Base-by-base conservation (phyloP, 768 basidiomycete genomes). In the Porphyrellus cyaneotinctus region DNA sequence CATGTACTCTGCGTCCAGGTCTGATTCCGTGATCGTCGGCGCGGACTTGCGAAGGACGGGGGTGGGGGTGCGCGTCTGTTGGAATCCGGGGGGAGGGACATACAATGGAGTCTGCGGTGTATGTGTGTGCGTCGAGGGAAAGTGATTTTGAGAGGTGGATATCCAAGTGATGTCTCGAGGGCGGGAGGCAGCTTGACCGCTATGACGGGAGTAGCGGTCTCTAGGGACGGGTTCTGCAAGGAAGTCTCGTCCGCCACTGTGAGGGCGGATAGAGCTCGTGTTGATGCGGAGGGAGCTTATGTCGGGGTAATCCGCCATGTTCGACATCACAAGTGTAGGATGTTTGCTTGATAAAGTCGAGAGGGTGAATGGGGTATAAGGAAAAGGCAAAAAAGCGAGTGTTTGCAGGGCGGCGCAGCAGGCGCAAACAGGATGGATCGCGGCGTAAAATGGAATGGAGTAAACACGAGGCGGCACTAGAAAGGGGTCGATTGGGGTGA, bases 1-100 rank as follows among this genome's bases (percentile, higher is more conserved):
- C 67, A 69, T 70, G 49, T 69, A 70, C 43, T 71, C 69, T 41
- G 65, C 65, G 23, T 68, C 66, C 17, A 68, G 28, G 17, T 69
- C 68, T 8, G 67, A 67, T 36, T 69, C 68, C 26, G 68, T 52
- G 17, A 70, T 62, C 13, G 67, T 69, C 32, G 65, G 63, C 0
- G 58, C 63, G 15, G 69, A 67, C 52, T 61, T 65, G 41, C 58
- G 69, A 30, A 64, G 30, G 17, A 61, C 56, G 12, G 68, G 68
- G 0, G 67, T 69, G 33, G 65, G 65, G 8, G 65, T 56, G 23
- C 63, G 58, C 11, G 67, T 31, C 5, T 51, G 64, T 26, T 58
- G 61, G 47, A 54, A 66, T 24, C 52, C 59, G 10, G 58, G 18
- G 1, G 64, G 58, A 0, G 64, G 49, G 8, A 46, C 36, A 35